Evolutionary conservation across 129 eudicot species (phyloP).

Genomic region (Lactuca sativa): DNA sequence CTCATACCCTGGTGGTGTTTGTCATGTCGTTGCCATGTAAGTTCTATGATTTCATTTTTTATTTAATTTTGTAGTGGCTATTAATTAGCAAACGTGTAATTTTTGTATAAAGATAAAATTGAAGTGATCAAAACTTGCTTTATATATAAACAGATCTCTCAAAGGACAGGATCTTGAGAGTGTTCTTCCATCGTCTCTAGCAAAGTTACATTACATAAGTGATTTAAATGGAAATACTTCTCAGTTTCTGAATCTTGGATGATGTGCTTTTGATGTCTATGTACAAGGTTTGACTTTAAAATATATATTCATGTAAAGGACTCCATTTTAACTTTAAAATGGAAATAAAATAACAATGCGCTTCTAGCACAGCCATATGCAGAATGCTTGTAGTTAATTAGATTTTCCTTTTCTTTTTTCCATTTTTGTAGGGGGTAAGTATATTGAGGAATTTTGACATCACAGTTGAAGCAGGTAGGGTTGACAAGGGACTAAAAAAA

Average conservation of each 20-base stretch:
- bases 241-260: neutral
- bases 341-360: too few relatives aligned
- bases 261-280: neutral
- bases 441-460: conserved; percentile 45
- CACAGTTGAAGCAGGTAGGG: conserved; percentile 23
- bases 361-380: conserved; percentile 32
- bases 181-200: conserved; percentile 49
- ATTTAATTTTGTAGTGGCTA: neutral
- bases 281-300: too few relatives aligned
- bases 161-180: conserved; percentile 53
- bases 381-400: conserved; percentile 22
- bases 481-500: conserved; percentile 17
- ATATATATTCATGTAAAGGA: too few relatives aligned
- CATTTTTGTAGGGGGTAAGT: conserved; percentile 41
- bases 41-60: neutral
- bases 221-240: too few relatives aligned
- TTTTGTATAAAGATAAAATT: too few relatives aligned
- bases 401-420: neutral
- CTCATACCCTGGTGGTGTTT: conserved; percentile 26
- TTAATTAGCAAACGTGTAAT: too few relatives aligned
- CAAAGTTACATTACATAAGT: conserved; percentile 35
- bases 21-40: conserved; percentile 44
- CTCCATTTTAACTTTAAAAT: too few relatives aligned
- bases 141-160: conserved; percentile 34
- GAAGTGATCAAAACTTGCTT: too few relatives aligned